phyloP scores from a whole-genome alignment of 169 alveolate species.

The Sarcocystis neurona region DNA sequence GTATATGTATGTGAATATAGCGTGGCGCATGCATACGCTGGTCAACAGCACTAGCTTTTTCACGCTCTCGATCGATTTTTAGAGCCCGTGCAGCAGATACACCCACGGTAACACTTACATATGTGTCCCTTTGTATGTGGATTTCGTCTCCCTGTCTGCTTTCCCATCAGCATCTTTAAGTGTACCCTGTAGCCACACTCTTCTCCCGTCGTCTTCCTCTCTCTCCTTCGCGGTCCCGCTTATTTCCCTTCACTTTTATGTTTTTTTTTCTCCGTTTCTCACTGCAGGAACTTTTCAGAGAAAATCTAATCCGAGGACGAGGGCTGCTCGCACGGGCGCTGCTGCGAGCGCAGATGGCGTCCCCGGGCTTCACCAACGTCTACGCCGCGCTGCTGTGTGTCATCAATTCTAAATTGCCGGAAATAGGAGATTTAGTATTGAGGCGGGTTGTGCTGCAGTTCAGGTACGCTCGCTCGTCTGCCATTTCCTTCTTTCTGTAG shows the following conservation, averaged over 20 bases:
- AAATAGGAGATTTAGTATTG: constrained; percentile 93
- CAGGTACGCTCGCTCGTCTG: constrained; percentile 54
- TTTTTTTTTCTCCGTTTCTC: not conserved
- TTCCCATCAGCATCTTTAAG: not conserved
- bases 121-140: not conserved
- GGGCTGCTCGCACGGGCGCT: constrained; percentile 96
- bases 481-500: not conserved
- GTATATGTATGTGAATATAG: too few species aligned
- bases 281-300: constrained; percentile 92
- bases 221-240: not conserved
- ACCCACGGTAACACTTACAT: not conserved
- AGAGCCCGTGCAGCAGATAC: too few species aligned
- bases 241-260: too few species aligned
- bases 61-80: too few species aligned
- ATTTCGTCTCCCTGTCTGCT: not conserved
- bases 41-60: too few species aligned
- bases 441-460: constrained; percentile 92
- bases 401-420: constrained; percentile 97
- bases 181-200: too few species aligned
- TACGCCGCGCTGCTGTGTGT: constrained; percentile 96
- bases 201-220: not conserved
- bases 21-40: too few species aligned
- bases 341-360: constrained; percentile 97
- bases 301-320: constrained; percentile 96
- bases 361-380: constrained; percentile 96